phyloP scores from a whole-genome alignment of 2,329 filamentous ascomycete genomes.

The Clathrospora elynae region DNA sequence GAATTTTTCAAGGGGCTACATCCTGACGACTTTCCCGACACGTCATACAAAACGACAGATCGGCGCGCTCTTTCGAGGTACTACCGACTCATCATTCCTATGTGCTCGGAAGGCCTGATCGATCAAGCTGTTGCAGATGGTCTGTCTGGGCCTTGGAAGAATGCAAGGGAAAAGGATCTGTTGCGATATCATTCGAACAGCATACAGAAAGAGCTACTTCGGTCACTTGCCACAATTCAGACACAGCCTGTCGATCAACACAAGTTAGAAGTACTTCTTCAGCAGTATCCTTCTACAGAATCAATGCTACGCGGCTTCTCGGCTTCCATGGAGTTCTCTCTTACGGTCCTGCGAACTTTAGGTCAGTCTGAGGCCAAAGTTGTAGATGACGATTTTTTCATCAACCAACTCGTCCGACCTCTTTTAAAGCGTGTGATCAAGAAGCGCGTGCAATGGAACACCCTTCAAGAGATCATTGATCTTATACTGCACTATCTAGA shows the following conservation, averaged over 20 bases:
- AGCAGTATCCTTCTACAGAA: slow-evolving; percentile 14
- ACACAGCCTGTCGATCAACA: background rate
- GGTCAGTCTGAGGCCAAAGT: slow-evolving; percentile 1
- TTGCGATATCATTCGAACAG: slow-evolving; percentile 24
- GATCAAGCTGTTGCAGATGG: slow-evolving; percentile 6
- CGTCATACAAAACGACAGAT: slow-evolving; percentile 18
- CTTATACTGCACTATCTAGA: slow-evolving; percentile 25
- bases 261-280: slow-evolving; percentile 14
- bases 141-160: slow-evolving; percentile 9
- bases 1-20: slow-evolving; percentile 32
- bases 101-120: slow-evolving; percentile 28
- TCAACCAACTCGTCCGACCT: slow-evolving; percentile 25
- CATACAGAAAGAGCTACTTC: slow-evolving; percentile 20
- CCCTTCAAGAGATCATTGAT: slow-evolving; percentile 24
- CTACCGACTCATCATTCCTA: slow-evolving; percentile 29
- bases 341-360: slow-evolving; percentile 22
- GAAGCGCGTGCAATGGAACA: slow-evolving; percentile 22
- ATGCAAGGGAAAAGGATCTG: slow-evolving; percentile 10
- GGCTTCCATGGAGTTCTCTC: slow-evolving; percentile 36
- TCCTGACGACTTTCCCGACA: slow-evolving; percentile 22
- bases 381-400: slow-evolving; percentile 15
- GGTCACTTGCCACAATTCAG: slow-evolving; percentile 8
- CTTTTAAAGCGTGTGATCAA: slow-evolving; percentile 29
- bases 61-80: slow-evolving; percentile 23
- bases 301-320: slow-evolving; percentile 22